Percentiles rank a stretch among this genome's conserved stretches.
phyloP scores from a whole-genome alignment of 2,329 filamentous ascomycete species.

The Neoscytalidium dimidiatum region DNA sequence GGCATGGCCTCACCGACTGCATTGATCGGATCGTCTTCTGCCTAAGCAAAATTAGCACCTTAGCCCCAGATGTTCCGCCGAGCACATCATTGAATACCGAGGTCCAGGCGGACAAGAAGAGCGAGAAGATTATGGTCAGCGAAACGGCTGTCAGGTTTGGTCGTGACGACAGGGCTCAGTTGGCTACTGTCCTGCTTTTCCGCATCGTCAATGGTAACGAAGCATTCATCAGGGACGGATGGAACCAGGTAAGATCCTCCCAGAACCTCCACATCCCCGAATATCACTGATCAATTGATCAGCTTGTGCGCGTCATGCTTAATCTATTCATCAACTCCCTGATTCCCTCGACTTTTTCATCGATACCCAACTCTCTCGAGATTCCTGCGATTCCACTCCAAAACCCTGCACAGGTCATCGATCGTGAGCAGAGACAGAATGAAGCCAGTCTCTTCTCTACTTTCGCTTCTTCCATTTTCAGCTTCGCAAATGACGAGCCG shows the following conservation, averaged over 20 bases:
- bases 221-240: slow-evolving; percentile 70
- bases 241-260: slow-evolving; percentile 66
- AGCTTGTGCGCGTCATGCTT: slow-evolving; percentile 88
- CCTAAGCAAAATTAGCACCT: slow-evolving; percentile 84
- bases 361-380: slow-evolving; percentile 65
- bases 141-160: slow-evolving; percentile 96
- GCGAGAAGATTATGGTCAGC: slow-evolving; percentile 96
- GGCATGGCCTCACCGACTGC: slow-evolving; percentile 79
- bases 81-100: slow-evolving; percentile 93
- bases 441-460: slow-evolving; percentile 91
- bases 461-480: slow-evolving; percentile 96
- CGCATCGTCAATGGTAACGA: slow-evolving; percentile 87
- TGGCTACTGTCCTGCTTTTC: slow-evolving; percentile 95
- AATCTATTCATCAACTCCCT: slow-evolving; percentile 97
- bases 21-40: slow-evolving; percentile 92
- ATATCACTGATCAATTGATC: slow-evolving; percentile 41
- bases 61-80: slow-evolving; percentile 73
- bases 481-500: slow-evolving; percentile 95
- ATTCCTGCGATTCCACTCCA: slow-evolving; percentile 85
- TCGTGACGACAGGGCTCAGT: slow-evolving; percentile 86
- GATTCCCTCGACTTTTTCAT: slow-evolving; percentile 76
- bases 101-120: slow-evolving; percentile 86
- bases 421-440: slow-evolving; percentile 73
- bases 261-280: neutral
- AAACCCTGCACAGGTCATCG: slow-evolving; percentile 87